Base-by-base conservation (phyloP, 2,329 filamentous ascomycete species). In the Thelonectria blattea region DNA sequence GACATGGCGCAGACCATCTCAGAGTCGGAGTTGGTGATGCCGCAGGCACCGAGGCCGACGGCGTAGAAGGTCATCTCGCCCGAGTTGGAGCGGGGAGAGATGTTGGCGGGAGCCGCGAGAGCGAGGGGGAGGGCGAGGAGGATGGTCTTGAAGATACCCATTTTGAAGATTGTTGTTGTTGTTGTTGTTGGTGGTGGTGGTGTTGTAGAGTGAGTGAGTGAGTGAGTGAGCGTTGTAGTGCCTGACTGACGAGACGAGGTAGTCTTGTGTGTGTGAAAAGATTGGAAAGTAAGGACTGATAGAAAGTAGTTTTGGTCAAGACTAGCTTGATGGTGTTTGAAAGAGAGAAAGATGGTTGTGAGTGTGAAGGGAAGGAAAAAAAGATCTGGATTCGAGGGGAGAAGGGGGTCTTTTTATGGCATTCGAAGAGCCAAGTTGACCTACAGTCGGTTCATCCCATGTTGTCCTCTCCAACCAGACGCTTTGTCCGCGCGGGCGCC, bases 1-100 rank as follows among this genome's bases (percentile, higher is more conserved):
- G 88, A 89, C 0, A 94, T 81, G 1, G 91, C 85, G 37, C 85
- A 88, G 42, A 93, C 84, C 58, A 82, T 71, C 58, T 92, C 88
- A 8, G 73, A 75, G 8, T 80, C 78, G 1, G 71, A 74, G 54
- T 84, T 86, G 1, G 76, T 80, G 32, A 83, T 74, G 5, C 91
- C 91, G 71, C 91, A 94, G 0, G 90, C 87, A 12, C 91, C 91
- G 4, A 91, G 80, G 3, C 75, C 79, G 0, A 89, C 85, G 17
- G 79, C 77, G 73, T 90, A 93, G 77, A 88, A 93, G 41, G 68
- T 72, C 52, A 69, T 55, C 4, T 61, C 48, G 41, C 68, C 68
- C 3, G 43, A 30, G 27, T 30, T n/a, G 20, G 14, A 30, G 49
- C 50, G 60, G n/a, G 46, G 7, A 34, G 34, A 41, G n/a, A 43